These are phyloP conservation scores for Fistulifera solaris DNA, from an alignment of 108 stramenopile species.

Conservation along the genomic window DNA sequence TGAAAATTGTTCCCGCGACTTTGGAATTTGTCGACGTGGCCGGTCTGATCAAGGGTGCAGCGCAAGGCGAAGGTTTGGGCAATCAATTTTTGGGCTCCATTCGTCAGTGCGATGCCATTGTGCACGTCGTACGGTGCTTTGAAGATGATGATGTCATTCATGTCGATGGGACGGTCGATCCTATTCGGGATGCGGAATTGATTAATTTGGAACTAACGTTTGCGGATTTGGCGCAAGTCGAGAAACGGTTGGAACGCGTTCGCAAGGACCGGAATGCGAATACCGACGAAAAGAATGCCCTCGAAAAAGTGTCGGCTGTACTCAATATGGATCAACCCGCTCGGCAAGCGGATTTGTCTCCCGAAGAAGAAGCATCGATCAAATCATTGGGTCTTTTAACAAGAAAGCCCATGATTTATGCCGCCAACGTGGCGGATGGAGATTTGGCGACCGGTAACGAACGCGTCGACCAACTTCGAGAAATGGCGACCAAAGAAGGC, in stretches of 20 bases:
- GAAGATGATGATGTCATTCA: conserved; percentile 96
- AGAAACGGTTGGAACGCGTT: conserved; percentile 77
- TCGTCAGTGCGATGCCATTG: conserved; percentile 62
- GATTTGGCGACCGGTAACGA: conserved; percentile 91
- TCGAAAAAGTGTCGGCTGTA: conserved; percentile 74
- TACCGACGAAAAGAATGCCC: conserved; percentile 63
- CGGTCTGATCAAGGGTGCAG: conserved; percentile 97
- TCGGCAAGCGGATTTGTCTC: conserved; percentile 65
- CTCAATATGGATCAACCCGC: conserved; percentile 77
- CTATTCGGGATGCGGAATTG: conserved; percentile 93
- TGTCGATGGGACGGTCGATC: conserved; percentile 78
- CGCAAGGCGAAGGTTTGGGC: conserved; percentile 95
- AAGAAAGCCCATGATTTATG: conserved; percentile 92
- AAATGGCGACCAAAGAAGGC: conserved; percentile 76
- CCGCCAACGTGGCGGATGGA: conserved; percentile 95
- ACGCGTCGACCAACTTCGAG: conserved; percentile 64
- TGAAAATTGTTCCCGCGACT: conserved; percentile 78
- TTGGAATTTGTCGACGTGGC: conserved; percentile 99
- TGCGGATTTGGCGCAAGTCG: conserved; percentile 94
- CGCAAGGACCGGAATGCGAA: conserved; percentile 71
- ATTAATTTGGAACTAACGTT: conserved; percentile 95
- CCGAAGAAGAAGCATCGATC: conserved; percentile 74
- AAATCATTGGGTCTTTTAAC: conserved; percentile 83
- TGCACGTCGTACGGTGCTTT: conserved; percentile 89
- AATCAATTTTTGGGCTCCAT: conserved; percentile 98